Conservation (phyloP, 106 monocot species). For the Agapanthus africanus region DNA sequence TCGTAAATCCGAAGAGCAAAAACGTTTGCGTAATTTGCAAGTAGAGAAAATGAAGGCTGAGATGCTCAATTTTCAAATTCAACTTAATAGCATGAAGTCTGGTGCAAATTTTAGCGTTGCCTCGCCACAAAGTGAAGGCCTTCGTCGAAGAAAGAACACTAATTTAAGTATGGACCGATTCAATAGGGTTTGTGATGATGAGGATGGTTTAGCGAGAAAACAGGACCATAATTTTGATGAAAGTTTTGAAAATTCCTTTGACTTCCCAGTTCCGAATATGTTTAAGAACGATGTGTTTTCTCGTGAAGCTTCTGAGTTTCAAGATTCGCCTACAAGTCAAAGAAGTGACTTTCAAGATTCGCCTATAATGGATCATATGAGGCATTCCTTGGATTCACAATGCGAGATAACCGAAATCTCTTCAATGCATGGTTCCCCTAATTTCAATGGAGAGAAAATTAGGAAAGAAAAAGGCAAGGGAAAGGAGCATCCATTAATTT, state of each 20-base stretch:
- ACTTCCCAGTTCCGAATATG: constrained; percentile 25
- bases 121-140: constrained; percentile 41
- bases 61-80: constrained; percentile 85
- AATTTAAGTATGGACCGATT: constrained; percentile 12
- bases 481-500: constrained; percentile 74
- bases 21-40: constrained; percentile 67
- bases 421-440: constrained; percentile 20
- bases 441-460: constrained; percentile 24
- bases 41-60: constrained; percentile 99
- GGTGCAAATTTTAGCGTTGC: constrained; percentile 17
- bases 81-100: constrained; percentile 62
- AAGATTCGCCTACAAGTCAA: constrained; percentile 28
- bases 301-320: constrained; percentile 23
- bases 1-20: constrained; percentile 73
- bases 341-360: constrained; percentile 53
- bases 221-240: constrained; percentile 11
- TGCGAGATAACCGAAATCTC: constrained; percentile 63
- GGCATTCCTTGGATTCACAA: constrained; percentile 32
- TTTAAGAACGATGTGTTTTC: constrained; percentile 20
- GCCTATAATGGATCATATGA: constrained; percentile 30
- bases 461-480: constrained; percentile 29
- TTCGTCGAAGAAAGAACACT: constrained; percentile 40
- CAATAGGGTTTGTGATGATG: constrained; percentile 14
- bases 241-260: constrained; percentile 29
- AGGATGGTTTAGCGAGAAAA: constrained; percentile 17